Evolutionary conservation across 345 rosid species (phyloP), one percentile per base, ranked within the genome.

Genomic region (Kandelia obovata): DNA sequence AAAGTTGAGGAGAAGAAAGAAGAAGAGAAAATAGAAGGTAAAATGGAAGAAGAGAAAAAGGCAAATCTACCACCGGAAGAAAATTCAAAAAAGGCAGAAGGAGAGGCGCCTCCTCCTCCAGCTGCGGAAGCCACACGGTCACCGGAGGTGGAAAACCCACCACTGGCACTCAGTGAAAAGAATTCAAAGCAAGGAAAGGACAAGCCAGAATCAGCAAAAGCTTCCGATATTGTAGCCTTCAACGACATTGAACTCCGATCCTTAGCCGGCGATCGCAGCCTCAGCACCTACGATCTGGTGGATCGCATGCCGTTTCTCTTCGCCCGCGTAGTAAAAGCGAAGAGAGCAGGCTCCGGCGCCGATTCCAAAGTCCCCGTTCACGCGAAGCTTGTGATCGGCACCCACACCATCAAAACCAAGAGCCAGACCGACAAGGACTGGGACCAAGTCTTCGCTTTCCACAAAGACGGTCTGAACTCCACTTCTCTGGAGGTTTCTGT

Each of bases 401-500:
- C 98, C 30, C 88, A 84, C 73, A 80, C 81, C 47, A 88, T 90
- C 80, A 87, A 87, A 78, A 90, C 97, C 58, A 89, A 84, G 68
- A 72, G 76, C 60, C 88, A 86, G 72, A 73, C 57, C 25, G 88
- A 83, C 43, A 87, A 79, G 77, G 97, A 90, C 25, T 87, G 98
- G 98, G 96, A 93, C 66, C 93, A 90, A 72, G 98, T 85, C 35
- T 93, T 93, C 37, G 92, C 98, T 0, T 93, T 90, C 65, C 96
- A 90, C 58, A 90, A 84, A 71, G 98, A 93, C 27, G 92, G 88
- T 6, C 39, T 89, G 65, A 87, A 90, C 82, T 89, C 98, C 1
- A 78, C 78, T 60, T 82, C 88, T 0, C 75, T 93, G 3, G 96
- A 93, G 73, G 91, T 89, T 25, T 93, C 98, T 0, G 84, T 93